Evolutionary conservation across 73 alveolate genomes (phyloP).

Genomic region (Paramecium sonneborni): DNA sequence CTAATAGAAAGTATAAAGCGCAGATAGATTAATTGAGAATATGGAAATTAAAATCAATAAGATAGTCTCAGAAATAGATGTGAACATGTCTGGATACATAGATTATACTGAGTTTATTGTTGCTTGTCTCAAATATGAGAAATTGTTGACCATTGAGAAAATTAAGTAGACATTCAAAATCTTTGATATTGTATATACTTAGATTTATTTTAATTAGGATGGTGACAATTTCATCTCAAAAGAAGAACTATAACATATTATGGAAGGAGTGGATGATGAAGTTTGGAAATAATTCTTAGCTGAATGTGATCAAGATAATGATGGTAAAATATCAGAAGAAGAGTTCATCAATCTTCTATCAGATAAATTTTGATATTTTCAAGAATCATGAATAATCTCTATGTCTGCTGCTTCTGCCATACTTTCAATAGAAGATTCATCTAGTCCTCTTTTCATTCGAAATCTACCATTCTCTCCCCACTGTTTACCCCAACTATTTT

Average conservation of each 20-base stretch:
- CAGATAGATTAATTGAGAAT: not conserved
- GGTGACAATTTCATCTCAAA: constrained; percentile 56
- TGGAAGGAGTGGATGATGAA: constrained; percentile 62
- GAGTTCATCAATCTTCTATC: constrained; percentile 45
- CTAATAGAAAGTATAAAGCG: not conserved
- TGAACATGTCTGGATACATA: constrained; percentile 55
- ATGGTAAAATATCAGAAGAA: constrained; percentile 58
- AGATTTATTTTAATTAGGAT: constrained; percentile 14
- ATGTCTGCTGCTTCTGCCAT: constrained; percentile 43
- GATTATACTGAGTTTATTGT: constrained; percentile 68
- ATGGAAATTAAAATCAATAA: not conserved
- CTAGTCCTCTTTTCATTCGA: constrained; percentile 66
- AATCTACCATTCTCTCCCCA: constrained; percentile 70
- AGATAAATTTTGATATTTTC: constrained; percentile 47
- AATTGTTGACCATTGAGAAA: constrained; percentile 51
- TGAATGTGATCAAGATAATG: constrained; percentile 63
- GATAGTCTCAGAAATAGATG: constrained; percentile 57
- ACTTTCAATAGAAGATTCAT: constrained; percentile 54
- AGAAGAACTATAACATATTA: constrained; percentile 57
- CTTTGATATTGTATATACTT: not conserved
- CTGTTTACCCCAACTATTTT: constrained; percentile 63
- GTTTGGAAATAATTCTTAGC: constrained; percentile 59
- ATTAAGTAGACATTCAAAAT: constrained; percentile 65
- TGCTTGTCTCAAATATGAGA: constrained; percentile 55
- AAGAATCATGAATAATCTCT: not conserved